Evolutionary conservation across 2,329 filamentous ascomycete species (phyloP), one percentile per base, ranked within the genome.

Genomic region (Trichoderma arundinaceum): DNA sequence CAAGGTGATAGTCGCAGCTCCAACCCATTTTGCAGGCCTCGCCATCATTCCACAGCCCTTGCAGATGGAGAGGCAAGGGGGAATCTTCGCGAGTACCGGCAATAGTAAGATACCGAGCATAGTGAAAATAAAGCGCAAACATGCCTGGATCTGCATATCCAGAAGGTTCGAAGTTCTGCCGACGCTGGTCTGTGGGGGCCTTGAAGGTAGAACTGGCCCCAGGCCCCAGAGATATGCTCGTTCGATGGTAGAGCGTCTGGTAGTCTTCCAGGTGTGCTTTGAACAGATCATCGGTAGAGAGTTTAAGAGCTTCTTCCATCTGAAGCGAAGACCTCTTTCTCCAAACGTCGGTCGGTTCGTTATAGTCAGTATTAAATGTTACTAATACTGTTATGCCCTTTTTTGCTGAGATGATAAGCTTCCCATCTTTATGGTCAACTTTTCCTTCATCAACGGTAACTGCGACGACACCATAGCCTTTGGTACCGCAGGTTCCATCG

Each of bases 11-110:
- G 19, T 66, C 64, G 15, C 64, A 66, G 58, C 64, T 66, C 64
- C 64, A 66, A 17, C 64, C 64, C 64, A 66, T 66, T 13, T 61
- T 62, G 44, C 64, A 66, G 15, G 64, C 64, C 22, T 66, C 64
- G 12, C 64, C 64, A 33, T 66, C 64, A 15, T 66, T 66, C 64
- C 64, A 66, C 6, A 66, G 15, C 2, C 64, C 64, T 15, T 66
- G 64, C 8, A 66, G 33, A 33, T 66, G 64, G 3, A 66, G 59
- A 12, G 64, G 64, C 28, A 66, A 28, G 5, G 64, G 64, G 12
- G 64, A 66, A 22, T 54, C 48, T 15, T 63, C 59, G 10, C 64
- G 64, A 2, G 64, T 66, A 5, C 64, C 64, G 6, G 64, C 64
- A 19, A 66, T 66, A 1, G 64, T 66, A 17, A 66, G 64, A 28